Conservation (phyloP, 1,284 basidiomycete genomes). For the Boletus semigastroideus region DNA sequence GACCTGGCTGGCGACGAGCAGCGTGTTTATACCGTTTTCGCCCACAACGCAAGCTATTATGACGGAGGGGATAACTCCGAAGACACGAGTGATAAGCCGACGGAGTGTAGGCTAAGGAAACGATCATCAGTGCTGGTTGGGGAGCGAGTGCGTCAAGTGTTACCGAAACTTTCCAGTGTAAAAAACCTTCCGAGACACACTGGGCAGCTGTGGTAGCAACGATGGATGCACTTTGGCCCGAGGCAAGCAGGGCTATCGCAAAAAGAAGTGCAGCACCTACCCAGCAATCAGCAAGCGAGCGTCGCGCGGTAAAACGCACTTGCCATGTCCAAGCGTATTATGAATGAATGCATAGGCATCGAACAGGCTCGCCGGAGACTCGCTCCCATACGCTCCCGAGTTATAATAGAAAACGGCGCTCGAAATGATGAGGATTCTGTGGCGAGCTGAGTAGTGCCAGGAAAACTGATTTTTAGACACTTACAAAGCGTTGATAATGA, state of each 20-base stretch:
- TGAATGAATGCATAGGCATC: slow-evolving; percentile 79
- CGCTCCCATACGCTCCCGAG: slow-evolving; percentile 26
- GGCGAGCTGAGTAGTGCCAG: neutral
- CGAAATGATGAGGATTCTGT: slow-evolving; percentile 68
- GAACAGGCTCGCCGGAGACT: slow-evolving; percentile 71
- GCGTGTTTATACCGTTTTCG: slow-evolving; percentile 69
- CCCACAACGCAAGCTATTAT: slow-evolving; percentile 79
- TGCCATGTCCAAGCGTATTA: slow-evolving; percentile 65
- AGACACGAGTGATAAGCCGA: slow-evolving; percentile 78
- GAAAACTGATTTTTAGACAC: slow-evolving; percentile 19
- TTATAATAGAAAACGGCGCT: slow-evolving; percentile 75
- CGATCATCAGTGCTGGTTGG: slow-evolving; percentile 3
- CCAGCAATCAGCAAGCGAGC: slow-evolving; percentile 19
- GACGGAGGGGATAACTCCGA: slow-evolving; percentile 88
- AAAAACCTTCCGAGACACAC: slow-evolving; percentile 91
- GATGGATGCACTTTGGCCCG: slow-evolving; percentile 91
- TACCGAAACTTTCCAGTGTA: slow-evolving; percentile 87
- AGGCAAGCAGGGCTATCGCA: slow-evolving; percentile 80
- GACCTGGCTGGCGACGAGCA: slow-evolving; percentile 90
- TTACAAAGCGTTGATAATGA: slow-evolving; percentile 83
- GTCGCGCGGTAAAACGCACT: slow-evolving; percentile 23
- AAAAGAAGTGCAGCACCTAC: slow-evolving; percentile 79
- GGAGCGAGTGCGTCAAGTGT: slow-evolving; percentile 27
- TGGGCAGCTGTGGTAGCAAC: slow-evolving; percentile 93
- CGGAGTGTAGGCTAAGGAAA: slow-evolving; percentile 68